These are phyloP conservation scores for Cryptococcus sp. DNA, from an alignment of 1,284 basidiomycete genomes.

Conservation along the genomic window DNA sequence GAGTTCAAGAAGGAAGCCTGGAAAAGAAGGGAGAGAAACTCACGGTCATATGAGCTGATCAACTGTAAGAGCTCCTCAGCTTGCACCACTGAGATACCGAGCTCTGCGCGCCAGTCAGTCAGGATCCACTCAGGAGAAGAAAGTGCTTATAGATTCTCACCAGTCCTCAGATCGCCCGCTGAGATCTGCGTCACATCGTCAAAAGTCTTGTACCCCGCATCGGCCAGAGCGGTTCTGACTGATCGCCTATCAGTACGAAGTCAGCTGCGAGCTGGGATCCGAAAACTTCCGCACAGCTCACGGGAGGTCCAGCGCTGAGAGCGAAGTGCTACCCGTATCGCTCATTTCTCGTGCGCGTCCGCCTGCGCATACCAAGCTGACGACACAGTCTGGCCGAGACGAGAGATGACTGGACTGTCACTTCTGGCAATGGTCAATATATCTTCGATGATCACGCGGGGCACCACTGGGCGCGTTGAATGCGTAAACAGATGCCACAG, in stretches of 20 bases:
- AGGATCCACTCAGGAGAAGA: neutral
- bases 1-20: too few relatives aligned
- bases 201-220: conserved; percentile 40
- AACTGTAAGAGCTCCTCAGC: conserved; percentile 40
- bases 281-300: neutral
- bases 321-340: neutral
- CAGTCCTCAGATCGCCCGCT: conserved; percentile 35
- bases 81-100: conserved; percentile 29
- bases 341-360: too few relatives aligned
- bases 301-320: neutral
- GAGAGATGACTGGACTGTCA: too few relatives aligned
- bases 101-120: conserved; percentile 25
- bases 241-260: neutral
- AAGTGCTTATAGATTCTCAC: too few relatives aligned
- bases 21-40: neutral
- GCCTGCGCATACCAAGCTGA: too few relatives aligned
- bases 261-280: neutral
- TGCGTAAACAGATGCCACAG: neutral
- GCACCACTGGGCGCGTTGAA: neutral
- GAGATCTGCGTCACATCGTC: conserved; percentile 28
- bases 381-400: too few relatives aligned
- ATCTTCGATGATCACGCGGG: neutral
- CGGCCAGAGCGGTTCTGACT: conserved; percentile 36
- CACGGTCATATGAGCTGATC: conserved; percentile 23
- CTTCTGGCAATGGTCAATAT: too few relatives aligned